Base-by-base conservation (phyloP, 495 filamentous ascomycete genomes). In the Aspergillus ostianus region DNA sequence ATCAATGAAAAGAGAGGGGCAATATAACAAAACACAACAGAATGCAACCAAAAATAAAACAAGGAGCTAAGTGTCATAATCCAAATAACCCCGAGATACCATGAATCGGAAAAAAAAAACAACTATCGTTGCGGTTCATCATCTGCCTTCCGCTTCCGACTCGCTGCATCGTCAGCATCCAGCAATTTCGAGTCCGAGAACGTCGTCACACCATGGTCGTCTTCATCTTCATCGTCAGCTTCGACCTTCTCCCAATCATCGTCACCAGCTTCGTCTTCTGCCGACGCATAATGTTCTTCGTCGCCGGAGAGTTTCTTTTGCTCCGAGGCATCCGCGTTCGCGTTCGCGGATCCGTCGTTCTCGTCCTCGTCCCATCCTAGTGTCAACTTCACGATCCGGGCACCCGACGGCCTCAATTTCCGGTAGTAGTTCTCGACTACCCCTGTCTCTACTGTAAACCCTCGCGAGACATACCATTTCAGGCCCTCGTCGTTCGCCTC, bases 401-500 rank as follows among this genome's bases (percentile, higher is more conserved):
- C 93, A 18, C 87, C 88, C 52, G 84, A 85, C 2, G 94, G 94
- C 60, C 84, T 89, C 62, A 98, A 73, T 59, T 87, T 87, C 58
- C 87, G 83, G 78, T 98, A 98, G 74, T 98, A 98, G 9, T 85
- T 87, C 59, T 87, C 72, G 1, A 90, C 70, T 13, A 87, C 77
- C 50, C 74, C 82, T 17, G 79, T 75, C 36, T 85, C 77, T 8
- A 80, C 71, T 58, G 72, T 70, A 62, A 98, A 98, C 5, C 93
- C 92, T n/a, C 91, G 81, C 56, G 83, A 82, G 20, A 70, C 62
- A 79, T 98, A 98, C 94, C 94, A 98, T 58, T 84, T 82, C 68
- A 95, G 70, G 0, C 84, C 94, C 47, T 96, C 94, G 12, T 84
- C 82, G 68, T 98, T 98, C 58, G 87, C 86, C 60, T 94, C 91